Evolutionary conservation across 192 early-diverging fungal species (phyloP), one percentile per base, ranked within the genome.

Genomic region (Lobosporangium transversale): DNA sequence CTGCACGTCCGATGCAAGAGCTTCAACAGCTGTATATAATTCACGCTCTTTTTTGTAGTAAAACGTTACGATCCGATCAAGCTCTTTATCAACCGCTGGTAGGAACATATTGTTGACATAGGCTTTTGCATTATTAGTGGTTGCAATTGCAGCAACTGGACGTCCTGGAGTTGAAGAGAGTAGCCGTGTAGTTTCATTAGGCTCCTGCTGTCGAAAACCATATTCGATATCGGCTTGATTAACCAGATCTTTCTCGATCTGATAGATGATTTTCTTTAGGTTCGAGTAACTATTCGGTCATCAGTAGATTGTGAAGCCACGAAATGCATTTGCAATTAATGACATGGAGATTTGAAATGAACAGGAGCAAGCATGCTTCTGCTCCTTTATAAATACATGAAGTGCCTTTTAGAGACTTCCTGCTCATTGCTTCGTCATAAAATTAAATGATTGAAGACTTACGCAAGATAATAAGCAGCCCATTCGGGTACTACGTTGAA

Each of bases 21-120:
- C 81, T 10, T 92, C 81, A 14, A 94, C 84, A 56, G 90, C 84
- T 32, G 75, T 68, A 62, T 90, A 84, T 23, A 96, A 80, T 69
- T 95, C 93, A 0, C 80, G 81, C 65, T 97, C 95, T 67, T 96
- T 95, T 53, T 86, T 86, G n/a, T 76, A 65, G 79, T 98, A 98
- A 66, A 97, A 97, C 31, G 74, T 68, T 30, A 85, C 84, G 60
- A 98, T 93, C 68, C 93, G 94, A 53, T 86, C 84, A 29, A 98
- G 86, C 55, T 97, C 93, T 58, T 86, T 85, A 68, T 96, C 93
- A 7, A 97, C 83, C 2, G 91, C 86, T 7, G 86, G 84, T 8
- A 84, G 78, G 56, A 96, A 96, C 17, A 80, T 78, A 18, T 60
- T 56, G 51, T 87, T 83, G 55, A 58, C 69, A 12, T 47, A 53